Base-by-base conservation (phyloP, 371 early-diverging fungal species). In the Saksenaea oblongispora region DNA sequence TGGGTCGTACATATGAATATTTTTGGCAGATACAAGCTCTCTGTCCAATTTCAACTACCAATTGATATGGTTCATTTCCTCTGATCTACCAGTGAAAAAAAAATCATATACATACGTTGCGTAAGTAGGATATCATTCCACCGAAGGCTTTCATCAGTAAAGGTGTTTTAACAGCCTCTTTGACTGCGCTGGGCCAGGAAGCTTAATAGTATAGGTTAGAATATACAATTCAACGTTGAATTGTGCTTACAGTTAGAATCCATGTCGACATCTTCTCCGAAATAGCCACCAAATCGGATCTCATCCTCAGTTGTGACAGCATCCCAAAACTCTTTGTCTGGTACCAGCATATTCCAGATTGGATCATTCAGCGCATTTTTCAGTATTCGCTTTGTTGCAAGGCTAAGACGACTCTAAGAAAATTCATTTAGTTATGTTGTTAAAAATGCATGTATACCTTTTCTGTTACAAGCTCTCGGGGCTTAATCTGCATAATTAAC, bases 291-390 rank as follows among this genome's bases (percentile, higher is more conserved):
- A 13, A 79, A 65, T 3, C 82, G 74, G 17, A 98, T 56, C 65
- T 97, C 96, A 56, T 86, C 83, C 35, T 74, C 63, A 0, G 96
- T 89, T 0, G 73, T 82, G 13, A 80, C 71, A 4, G 78, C 81
- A 66, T 87, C 86, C 96, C 95, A 98, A 73, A 95, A 98, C 79
- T 97, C 95, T 7, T 58, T 69, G 15, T 87, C 91, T 14, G 93
- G 90, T 2, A 82, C 75, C 58, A 97, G 44, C 31, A 80, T 73
- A 62, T 88, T 95, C 93, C 87, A 90, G 59, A 84, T 72, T 1
- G 88, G 84, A 17, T 83, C 79, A 14, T 77, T 65, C 18, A 90
- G 62, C 1, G 72, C 75, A 69, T 88, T 90, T 69, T 95, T 96
- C 28, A 97, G 60, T 1, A 93, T 58, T 28, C 91, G 87, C 58